Conservation (phyloP, 768 basidiomycete species). For the Lactarius tabidus region DNA sequence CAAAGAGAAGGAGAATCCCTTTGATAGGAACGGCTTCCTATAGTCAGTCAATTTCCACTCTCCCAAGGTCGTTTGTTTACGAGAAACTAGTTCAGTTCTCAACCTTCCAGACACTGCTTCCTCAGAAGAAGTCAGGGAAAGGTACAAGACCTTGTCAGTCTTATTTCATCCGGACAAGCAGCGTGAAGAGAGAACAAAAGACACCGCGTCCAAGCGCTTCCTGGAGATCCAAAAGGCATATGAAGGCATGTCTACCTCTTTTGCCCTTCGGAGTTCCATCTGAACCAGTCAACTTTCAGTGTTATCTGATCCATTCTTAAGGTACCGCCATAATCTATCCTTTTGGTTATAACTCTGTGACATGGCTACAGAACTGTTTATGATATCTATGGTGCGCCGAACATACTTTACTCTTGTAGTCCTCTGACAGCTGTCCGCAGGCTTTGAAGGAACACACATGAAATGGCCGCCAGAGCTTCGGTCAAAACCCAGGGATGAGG, state of each 20-base stretch:
- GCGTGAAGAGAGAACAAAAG: conserved; percentile 49
- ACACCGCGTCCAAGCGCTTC: conserved; percentile 62
- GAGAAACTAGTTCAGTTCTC: conserved; percentile 51
- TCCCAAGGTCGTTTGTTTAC: background rate
- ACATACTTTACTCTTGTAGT: background rate
- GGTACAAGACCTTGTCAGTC: conserved; percentile 67
- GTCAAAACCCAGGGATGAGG: conserved; percentile 46
- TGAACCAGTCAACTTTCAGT: conserved; percentile 17
- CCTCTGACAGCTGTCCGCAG: conserved; percentile 23
- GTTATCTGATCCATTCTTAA: conserved; percentile 26
- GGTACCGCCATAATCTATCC: conserved; percentile 9
- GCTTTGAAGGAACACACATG: conserved; percentile 39
- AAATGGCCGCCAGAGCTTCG: conserved; percentile 45
- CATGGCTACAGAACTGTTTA: conserved; percentile 25
- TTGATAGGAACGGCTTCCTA: conserved; percentile 23
- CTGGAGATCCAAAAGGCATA: conserved; percentile 80
- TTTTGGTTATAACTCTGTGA: conserved; percentile 27
- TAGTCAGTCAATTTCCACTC: conserved; percentile 20
- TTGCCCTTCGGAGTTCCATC: background rate
- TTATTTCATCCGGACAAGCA: conserved; percentile 87
- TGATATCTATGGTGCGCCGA: conserved; percentile 24
- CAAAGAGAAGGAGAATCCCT: conserved; percentile 11
- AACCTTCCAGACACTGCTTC: conserved; percentile 65
- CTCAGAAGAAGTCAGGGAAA: conserved; percentile 66
- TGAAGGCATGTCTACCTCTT: conserved; percentile 47